Base-by-base conservation (phyloP, 108 stramenopile species). In the Nannochloropsis granulata region DNA sequence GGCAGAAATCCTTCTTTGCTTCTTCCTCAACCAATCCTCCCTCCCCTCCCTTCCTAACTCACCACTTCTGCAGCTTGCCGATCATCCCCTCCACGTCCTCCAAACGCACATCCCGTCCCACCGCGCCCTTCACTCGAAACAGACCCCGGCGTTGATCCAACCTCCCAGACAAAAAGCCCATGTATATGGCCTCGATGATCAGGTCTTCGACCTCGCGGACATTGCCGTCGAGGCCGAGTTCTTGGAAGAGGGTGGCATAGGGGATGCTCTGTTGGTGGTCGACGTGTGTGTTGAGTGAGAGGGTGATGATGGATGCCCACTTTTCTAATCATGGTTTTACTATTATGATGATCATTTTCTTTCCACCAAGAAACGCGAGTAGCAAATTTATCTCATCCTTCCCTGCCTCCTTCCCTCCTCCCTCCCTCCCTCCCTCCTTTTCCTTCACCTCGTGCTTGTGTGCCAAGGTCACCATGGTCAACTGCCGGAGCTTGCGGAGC, bases 131-230 rank as follows among this genome's bases (percentile, higher is more conserved):
- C 25, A 90, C 85, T 82, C 45, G 84, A 45, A 91, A 82, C 43
- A 85, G 45, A 24, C 79, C 86, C 34, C 71, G 85, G 7, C 81
- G 89, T 45, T 91, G 91, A 78, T 91, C 87, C 25, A 91, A 82
- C 82, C 91, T 91, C 25, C 90, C 91, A 25, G 83, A 42, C n/a
- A 91, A 8, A 16, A 91, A n/a, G 11, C 88, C 91, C 24, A 56
- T 44, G 90, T 91, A 89, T 43, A 91, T 88, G 44, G 85, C 78
- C 43, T 91, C 90, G 42, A 91, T 88, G 21, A 91, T 84, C 25
- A 90, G 14, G 80, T 90, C 91, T 43, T 91, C 91, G 12, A 91
- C 84, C 13, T 87, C 88, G 14, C 90, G 82, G 16, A 88, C 79
- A 34, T 82, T 79, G 26, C 23, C 26, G 34, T 83, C 84, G 0